Evolutionary conservation across 176 grass and related monocot genomes (phyloP), one percentile per base, ranked within the genome.

Genomic region (Puya raimondii): DNA sequence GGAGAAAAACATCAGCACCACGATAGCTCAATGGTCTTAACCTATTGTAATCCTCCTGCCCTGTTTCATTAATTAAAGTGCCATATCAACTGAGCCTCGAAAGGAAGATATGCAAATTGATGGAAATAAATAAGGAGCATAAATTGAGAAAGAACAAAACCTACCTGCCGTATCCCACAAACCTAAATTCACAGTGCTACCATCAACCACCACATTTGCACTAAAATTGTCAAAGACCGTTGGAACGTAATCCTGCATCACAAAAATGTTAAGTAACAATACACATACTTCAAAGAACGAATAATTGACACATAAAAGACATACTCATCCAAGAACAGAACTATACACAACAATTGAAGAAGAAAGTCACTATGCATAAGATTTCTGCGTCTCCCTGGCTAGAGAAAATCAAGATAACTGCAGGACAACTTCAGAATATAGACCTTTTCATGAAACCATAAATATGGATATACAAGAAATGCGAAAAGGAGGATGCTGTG

Each of bases 21-120:
- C 88, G 83, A 57, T 91, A 91, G 77, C 88, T 91, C 33, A 91
- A 72, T 7, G 88, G 88, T 14, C 88, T 79, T 57, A 91, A 73
- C 56, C 88, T 78, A 65, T 86, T 91, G 72, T 91, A 91, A 78
- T 91, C 88, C 68, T 91, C 88, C 76, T 91, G 88, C 16, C 88
- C 88, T 91, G 83, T 78, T 74, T 58, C 63, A 66, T 66, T 63
- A 53, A 70, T 64, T 9, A 65, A 61, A 22, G 9, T 61, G 56
- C 21, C 17, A 61, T 61, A 18, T 22, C 10, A 20, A 10, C 13
- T 22, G 4, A 1, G 17, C 56, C 33, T 42, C 7, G 4, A 61
- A 61, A 61, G 15, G 21, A 61, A 61, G 16, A 61, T 11, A 20
- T 2, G 17, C 16, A 5, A 61, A 18, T 2, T 9, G 53, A 17